A percentile compares a stretch with the other conserved stretches of the same genome.
These are phyloP conservation scores for Hawksworthiomyces lignivorus DNA, from an alignment of 2,329 filamentous ascomycete genomes.

Conservation along the genomic window DNA sequence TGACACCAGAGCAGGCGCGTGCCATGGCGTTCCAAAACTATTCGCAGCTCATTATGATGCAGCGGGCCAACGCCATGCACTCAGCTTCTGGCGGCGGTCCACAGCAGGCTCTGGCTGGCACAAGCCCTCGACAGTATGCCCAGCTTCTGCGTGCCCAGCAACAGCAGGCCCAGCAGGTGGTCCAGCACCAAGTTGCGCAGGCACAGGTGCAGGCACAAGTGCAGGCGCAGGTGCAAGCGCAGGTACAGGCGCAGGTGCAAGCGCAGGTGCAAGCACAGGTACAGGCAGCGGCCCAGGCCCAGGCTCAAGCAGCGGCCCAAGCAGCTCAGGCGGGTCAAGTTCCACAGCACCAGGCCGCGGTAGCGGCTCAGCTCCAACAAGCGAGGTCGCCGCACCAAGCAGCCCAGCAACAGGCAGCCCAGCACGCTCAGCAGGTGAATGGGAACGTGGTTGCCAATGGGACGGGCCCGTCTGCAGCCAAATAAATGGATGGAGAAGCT, in stretches of 20 bases:
- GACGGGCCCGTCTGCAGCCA: not conserved
- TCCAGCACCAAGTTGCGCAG: constrained; percentile 24
- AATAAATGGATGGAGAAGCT: no score
- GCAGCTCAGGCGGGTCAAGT: constrained; percentile 4
- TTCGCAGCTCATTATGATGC: constrained; percentile 39
- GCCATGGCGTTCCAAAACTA: constrained; percentile 45
- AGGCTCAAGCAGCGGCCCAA: constrained; percentile 2
- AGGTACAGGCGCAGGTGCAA: constrained; percentile 45
- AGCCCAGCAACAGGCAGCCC: constrained; percentile 6
- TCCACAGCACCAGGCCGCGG: not conserved
- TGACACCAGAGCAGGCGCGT: constrained; percentile 41
- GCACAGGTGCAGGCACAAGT: constrained; percentile 45
- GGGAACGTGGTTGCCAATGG: constrained; percentile 3
- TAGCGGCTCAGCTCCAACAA: constrained; percentile 3
- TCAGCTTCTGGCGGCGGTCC: constrained; percentile 43
- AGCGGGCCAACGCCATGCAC: constrained; percentile 44
- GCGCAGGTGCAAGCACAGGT: constrained; percentile 30
- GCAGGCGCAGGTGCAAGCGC: constrained; percentile 44
- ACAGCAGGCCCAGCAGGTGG: constrained; percentile 33
- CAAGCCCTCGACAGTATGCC: constrained; percentile 52
- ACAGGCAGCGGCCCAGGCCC: constrained; percentile 10
- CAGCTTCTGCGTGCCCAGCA: constrained; percentile 51
- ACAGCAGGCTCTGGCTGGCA: constrained; percentile 38
- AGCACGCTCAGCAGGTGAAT: constrained; percentile 6
- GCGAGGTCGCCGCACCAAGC: constrained; percentile 7